These are phyloP conservation scores for Immersiporthe knoxdaviesiana DNA, from an alignment of 2,329 filamentous ascomycete genomes.

Conservation along the genomic window DNA sequence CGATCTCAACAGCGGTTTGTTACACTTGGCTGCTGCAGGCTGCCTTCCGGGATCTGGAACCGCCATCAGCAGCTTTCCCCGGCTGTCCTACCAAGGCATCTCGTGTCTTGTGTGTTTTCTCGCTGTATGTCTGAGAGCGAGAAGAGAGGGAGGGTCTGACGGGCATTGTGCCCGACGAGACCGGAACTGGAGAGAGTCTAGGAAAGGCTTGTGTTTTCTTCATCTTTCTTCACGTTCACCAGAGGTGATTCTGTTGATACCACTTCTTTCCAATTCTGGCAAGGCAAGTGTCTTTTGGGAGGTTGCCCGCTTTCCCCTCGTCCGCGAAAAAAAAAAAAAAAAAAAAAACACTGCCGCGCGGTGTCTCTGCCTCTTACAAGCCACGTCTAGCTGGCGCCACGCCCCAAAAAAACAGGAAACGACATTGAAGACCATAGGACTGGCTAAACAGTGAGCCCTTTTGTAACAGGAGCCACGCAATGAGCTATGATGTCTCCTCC, in stretches of 20 bases:
- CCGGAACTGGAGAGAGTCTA: too few relatives aligned
- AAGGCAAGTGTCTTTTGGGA: neutral
- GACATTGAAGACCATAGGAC: neutral
- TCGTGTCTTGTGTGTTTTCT: neutral
- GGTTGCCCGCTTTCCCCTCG: neutral
- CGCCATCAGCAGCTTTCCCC: neutral
- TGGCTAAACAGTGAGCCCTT: constrained; percentile 1
- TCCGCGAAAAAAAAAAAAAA: too few relatives aligned
- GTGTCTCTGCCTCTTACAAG: constrained; percentile 12
- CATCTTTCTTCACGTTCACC: too few relatives aligned
- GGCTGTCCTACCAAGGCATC: constrained; percentile 4
- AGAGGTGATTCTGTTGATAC: too few relatives aligned
- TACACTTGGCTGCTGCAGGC: constrained; percentile 1
- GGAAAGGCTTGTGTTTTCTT: neutral
- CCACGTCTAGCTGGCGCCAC: constrained; percentile 6
- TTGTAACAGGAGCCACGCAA: constrained; percentile 11
- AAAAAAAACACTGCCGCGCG: constrained; percentile 2
- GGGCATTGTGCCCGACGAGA: neutral
- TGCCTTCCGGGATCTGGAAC: constrained; percentile 16
- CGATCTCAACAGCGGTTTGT: neutral
- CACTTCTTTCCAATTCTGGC: too few relatives aligned
- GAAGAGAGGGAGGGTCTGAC: neutral
- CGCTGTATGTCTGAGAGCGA: neutral
- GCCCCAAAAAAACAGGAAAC: neutral
- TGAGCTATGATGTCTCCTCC: too few relatives aligned